These are phyloP conservation scores for Hibiscus syriacus DNA, from an alignment of 345 rosid species.

Conservation along the genomic window DNA sequence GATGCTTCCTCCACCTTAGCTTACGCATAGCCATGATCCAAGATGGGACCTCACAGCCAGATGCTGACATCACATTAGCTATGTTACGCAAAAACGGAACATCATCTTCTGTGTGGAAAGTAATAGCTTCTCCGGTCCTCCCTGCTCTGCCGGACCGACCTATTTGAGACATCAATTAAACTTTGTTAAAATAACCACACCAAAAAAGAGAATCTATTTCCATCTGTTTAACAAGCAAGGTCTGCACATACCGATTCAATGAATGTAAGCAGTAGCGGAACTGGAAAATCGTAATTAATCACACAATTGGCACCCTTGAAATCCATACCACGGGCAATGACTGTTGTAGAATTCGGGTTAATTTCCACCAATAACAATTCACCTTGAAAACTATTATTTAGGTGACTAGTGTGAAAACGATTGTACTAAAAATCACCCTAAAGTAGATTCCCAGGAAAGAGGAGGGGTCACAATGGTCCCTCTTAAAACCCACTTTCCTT, in stretches of 20 bases:
- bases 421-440: no score
- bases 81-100: conserved; percentile 67
- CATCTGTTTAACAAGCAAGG: background rate
- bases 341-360: no score
- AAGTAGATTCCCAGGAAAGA: no score
- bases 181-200: conserved; percentile 2
- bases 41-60: conserved; percentile 90
- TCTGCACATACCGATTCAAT: conserved; percentile 66
- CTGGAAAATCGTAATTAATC: conserved; percentile 91
- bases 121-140: conserved; percentile 81
- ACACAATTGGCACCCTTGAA: conserved; percentile 92
- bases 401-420: no score
- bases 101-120: conserved; percentile 77
- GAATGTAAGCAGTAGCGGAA: conserved; percentile 83
- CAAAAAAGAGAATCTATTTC: background rate
- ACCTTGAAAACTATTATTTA: no score
- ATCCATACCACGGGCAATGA: conserved; percentile 95
- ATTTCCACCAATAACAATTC: no score
- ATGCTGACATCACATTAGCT: conserved; percentile 74
- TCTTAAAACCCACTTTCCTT: no score
- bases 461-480: no score
- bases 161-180: conserved; percentile 15
- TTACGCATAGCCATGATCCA: conserved; percentile 70
- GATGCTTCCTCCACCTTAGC: conserved; percentile 74
- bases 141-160: conserved; percentile 96